These are phyloP conservation scores for Cladobotryum mycophilum DNA, from an alignment of 2,329 filamentous ascomycete genomes.

Conservation along the genomic window DNA sequence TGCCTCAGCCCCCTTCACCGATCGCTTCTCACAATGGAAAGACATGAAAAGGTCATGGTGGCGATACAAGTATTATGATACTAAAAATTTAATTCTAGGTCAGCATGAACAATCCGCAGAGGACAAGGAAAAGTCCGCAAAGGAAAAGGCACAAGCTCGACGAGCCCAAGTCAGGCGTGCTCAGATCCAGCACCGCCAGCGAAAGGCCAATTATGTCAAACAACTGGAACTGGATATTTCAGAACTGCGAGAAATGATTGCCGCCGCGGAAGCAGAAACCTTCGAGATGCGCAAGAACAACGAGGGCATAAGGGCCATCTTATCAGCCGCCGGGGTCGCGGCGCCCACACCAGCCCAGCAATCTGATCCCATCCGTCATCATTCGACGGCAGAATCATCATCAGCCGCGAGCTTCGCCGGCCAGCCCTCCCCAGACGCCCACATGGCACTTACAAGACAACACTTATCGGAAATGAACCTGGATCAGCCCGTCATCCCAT, in stretches of 20 bases:
- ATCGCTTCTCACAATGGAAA: neutral
- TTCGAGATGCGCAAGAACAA: conserved; percentile 36
- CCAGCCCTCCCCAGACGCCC: neutral
- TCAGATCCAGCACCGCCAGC: conserved; percentile 49
- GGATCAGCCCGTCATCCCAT: conserved; percentile 5
- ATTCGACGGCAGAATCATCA: conserved; percentile 1
- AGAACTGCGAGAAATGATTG: conserved; percentile 42
- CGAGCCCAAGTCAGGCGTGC: conserved; percentile 47
- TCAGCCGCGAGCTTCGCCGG: neutral
- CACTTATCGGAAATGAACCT: conserved; percentile 5
- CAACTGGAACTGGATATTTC: conserved; percentile 47
- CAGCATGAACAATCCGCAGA: neutral
- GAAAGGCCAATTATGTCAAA: conserved; percentile 49
- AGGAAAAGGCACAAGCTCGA: conserved; percentile 38
- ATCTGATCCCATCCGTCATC: neutral
- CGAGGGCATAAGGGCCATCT: conserved; percentile 31
- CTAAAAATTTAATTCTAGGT: conserved; percentile 2
- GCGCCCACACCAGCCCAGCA: neutral
- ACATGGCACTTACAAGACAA: conserved; percentile 5
- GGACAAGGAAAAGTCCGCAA: conserved; percentile 13
- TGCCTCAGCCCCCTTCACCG: neutral
- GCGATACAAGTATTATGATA: conserved; percentile 15
- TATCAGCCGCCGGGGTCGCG: conserved; percentile 23
- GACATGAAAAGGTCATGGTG: conserved; percentile 4
- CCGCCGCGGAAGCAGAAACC: conserved; percentile 34